A percentile compares a stretch with the other conserved stretches of the same genome.
Conservation (phyloP, 371 early-diverging fungal species). For the Mucor lusitanicus region DNA sequence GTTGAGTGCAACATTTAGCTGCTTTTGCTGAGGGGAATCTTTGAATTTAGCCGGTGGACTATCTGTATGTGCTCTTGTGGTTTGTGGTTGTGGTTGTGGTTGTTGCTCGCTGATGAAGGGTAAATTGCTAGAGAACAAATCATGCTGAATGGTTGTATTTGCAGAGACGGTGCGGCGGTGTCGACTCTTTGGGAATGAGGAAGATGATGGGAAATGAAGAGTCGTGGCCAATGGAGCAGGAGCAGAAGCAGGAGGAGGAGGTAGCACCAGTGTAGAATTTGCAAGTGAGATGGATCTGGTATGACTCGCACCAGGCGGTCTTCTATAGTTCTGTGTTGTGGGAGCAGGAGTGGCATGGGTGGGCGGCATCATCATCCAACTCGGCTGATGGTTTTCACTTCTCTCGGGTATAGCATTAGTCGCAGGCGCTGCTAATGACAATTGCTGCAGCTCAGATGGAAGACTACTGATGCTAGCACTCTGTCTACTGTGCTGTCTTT, state of each 20-base stretch:
- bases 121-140: neutral
- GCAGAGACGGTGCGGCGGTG: slow-evolving; percentile 32
- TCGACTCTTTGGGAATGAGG: slow-evolving; percentile 11
- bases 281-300: slow-evolving; percentile 14
- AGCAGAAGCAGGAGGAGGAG: neutral
- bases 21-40: slow-evolving; percentile 2
- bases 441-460: slow-evolving; percentile 29
- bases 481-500: slow-evolving; percentile 1
- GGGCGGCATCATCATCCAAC: slow-evolving; percentile 18
- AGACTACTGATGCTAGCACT: slow-evolving; percentile 22
- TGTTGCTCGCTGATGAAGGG: slow-evolving; percentile 8
- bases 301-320: slow-evolving; percentile 26
- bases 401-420: slow-evolving; percentile 13
- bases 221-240: neutral
- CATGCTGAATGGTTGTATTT: slow-evolving; percentile 5
- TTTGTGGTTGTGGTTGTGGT: neutral
- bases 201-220: neutral
- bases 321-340: neutral
- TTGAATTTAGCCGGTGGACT: slow-evolving; percentile 14
- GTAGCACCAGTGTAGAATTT: neutral
- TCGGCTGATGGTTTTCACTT: slow-evolving; percentile 17
- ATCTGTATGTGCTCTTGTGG: slow-evolving; percentile 18
- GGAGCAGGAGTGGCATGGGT: neutral
- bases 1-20: slow-evolving; percentile 18
- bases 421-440: slow-evolving; percentile 26